Evolutionary conservation across 768 basidiomycete genomes (phyloP).

Genomic region (Collybia mongolica): DNA sequence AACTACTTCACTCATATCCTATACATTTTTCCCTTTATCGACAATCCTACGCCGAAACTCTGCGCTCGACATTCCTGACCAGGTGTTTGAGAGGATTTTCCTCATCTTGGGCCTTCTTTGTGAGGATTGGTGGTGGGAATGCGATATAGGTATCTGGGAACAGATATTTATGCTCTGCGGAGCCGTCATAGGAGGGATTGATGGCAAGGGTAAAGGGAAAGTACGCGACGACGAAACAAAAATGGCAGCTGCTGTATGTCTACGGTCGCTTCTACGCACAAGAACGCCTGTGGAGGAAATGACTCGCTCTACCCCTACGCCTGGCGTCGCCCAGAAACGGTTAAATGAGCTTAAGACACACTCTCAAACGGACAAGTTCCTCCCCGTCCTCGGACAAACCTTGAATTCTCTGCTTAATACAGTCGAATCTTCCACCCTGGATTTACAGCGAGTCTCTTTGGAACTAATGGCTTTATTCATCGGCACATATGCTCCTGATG

Average conservation of each 20-base stretch:
- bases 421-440: constrained; percentile 51
- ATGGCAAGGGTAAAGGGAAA: constrained; percentile 65
- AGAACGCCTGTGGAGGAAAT: constrained; percentile 40
- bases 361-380: constrained; percentile 47
- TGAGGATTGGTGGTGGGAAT: constrained; percentile 83
- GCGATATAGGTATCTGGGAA: constrained; percentile 74
- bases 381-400: constrained; percentile 83
- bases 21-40: constrained; percentile 86
- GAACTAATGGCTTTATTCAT: constrained; percentile 56
- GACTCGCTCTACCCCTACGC: constrained; percentile 16
- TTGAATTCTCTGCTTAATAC: constrained; percentile 68
- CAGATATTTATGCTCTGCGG: constrained; percentile 80
- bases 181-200: constrained; percentile 62
- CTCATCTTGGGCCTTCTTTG: constrained; percentile 55
- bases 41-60: constrained; percentile 78
- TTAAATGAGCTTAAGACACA: constrained; percentile 39
- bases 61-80: constrained; percentile 69
- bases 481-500: constrained; percentile 52
- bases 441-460: constrained; percentile 67
- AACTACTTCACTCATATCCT: constrained; percentile 66
- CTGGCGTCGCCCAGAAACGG: constrained; percentile 23
- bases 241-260: constrained; percentile 67
- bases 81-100: constrained; percentile 75
- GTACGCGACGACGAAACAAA: constrained; percentile 81
- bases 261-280: constrained; percentile 61